Percentiles rank a stretch among this genome's conserved stretches.
Conservation (phyloP, 805 yeast species). For the Candida ascalaphidarum region DNA sequence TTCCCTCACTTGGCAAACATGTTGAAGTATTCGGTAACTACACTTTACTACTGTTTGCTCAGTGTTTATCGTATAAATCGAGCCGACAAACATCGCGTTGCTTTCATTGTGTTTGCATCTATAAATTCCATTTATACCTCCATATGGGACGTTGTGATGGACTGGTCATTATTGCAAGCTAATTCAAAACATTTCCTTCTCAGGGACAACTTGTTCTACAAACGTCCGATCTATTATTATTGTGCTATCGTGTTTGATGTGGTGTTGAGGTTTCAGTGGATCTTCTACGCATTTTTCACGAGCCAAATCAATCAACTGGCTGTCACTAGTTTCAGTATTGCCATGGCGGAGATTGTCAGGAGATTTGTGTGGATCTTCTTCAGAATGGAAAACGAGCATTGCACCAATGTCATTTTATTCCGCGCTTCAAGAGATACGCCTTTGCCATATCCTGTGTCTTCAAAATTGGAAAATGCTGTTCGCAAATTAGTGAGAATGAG, state of each 20-base stretch:
- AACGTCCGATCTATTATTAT: constrained; percentile 54
- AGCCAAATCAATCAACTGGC: constrained; percentile 81
- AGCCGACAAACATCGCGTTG: constrained; percentile 33
- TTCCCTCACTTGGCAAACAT: constrained; percentile 94
- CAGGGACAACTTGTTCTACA: constrained; percentile 64
- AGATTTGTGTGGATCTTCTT: constrained; percentile 86
- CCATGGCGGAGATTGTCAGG: constrained; percentile 72
- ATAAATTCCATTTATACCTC: constrained; percentile 64
- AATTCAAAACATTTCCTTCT: constrained; percentile 48
- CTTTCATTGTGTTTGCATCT: constrained; percentile 66
- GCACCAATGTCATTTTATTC: constrained; percentile 76
- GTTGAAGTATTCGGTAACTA: constrained; percentile 61
- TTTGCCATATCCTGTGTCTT: constrained; percentile 58
- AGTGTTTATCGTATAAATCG: constrained; percentile 69
- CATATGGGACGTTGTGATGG: constrained; percentile 91
- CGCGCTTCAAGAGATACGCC: constrained; percentile 85
- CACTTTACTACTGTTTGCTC: constrained; percentile 60
- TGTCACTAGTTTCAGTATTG: constrained; percentile 73
- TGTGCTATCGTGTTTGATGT: constrained; percentile 67
- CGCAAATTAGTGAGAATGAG: constrained; percentile 26
- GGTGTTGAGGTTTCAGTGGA: constrained; percentile 81
- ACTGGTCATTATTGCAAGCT: constrained; percentile 82
- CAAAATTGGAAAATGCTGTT: constrained; percentile 26
- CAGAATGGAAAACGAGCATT: constrained; percentile 95
- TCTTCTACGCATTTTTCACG: constrained; percentile 76